phyloP scores from a whole-genome alignment of 768 basidiomycete genomes.

The Amanita rubescens region DNA sequence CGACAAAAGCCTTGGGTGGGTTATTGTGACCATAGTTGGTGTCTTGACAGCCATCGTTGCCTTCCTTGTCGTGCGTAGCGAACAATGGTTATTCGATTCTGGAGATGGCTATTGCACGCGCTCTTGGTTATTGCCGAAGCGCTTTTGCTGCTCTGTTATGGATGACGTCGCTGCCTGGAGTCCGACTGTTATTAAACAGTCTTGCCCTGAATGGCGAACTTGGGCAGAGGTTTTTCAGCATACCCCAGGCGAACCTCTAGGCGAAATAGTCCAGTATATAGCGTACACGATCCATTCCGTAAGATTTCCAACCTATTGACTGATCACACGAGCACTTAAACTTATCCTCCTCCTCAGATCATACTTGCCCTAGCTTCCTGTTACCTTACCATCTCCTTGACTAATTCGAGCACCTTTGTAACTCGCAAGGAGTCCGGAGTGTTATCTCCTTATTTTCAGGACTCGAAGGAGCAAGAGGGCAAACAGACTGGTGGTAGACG shows the following conservation, averaged over 20 bases:
- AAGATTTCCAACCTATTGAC: slow-evolving; percentile 19
- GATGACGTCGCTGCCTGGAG: slow-evolving; percentile 11
- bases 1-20: slow-evolving; percentile 82
- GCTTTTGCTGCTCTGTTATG: slow-evolving; percentile 69
- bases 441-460: slow-evolving; percentile 37
- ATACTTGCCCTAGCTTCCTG: slow-evolving; percentile 64
- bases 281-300: slow-evolving; percentile 77
- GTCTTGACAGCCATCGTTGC: slow-evolving; percentile 81
- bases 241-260: slow-evolving; percentile 25
- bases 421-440: slow-evolving; percentile 88
- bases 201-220: slow-evolving; percentile 63
- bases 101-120: slow-evolving; percentile 84
- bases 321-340: slow-evolving; percentile 1
- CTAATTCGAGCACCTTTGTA: slow-evolving; percentile 80
- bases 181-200: slow-evolving; percentile 18
- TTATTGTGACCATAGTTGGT: slow-evolving; percentile 85
- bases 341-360: slow-evolving; percentile 37
- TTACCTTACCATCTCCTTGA: slow-evolving; percentile 78
- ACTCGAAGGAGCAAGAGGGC: slow-evolving; percentile 16
- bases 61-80: slow-evolving; percentile 77
- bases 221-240: slow-evolving; percentile 59
- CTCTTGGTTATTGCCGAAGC: slow-evolving; percentile 65
- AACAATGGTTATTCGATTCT: slow-evolving; percentile 85
- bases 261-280: slow-evolving; percentile 52
- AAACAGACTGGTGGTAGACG: slow-evolving; percentile 35